Conservation (phyloP, 352 stramenopile genomes). For the Phytophthora agathidicida region DNA sequence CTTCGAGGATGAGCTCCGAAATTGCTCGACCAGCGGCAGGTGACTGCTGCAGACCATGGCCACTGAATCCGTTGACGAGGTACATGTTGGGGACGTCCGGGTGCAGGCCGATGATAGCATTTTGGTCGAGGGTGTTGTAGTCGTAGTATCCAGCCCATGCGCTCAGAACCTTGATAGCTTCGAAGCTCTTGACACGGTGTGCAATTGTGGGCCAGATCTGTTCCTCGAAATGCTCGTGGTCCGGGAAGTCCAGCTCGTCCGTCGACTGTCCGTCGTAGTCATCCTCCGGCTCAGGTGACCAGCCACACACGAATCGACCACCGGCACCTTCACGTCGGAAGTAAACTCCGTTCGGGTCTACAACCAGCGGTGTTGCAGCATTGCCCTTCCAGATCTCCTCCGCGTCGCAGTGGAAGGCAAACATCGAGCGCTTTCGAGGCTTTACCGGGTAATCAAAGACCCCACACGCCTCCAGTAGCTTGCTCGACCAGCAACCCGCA, state of each 20-base stretch:
- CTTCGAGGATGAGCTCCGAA: constrained; percentile 75
- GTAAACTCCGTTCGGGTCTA: constrained; percentile 82
- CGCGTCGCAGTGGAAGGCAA: constrained; percentile 78
- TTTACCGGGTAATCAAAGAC: constrained; percentile 79
- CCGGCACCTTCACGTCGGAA: constrained; percentile 75
- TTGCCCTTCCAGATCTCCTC: constrained; percentile 78
- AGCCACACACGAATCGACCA: constrained; percentile 77
- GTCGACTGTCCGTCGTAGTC: constrained; percentile 67
- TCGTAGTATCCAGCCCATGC: constrained; percentile 87
- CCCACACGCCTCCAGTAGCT: constrained; percentile 69
- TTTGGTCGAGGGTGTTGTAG: constrained; percentile 90
- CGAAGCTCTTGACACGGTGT: constrained; percentile 72
- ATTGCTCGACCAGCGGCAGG: constrained; percentile 77
- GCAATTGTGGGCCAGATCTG: constrained; percentile 86
- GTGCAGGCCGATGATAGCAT: constrained; percentile 83
- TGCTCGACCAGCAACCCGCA: constrained; percentile 71
- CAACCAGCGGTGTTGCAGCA: constrained; percentile 67
- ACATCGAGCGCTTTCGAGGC: constrained; percentile 79
- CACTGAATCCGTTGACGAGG: constrained; percentile 86
- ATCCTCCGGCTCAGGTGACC: constrained; percentile 60
- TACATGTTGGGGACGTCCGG: constrained; percentile 84
- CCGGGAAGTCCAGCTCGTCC: constrained; percentile 71
- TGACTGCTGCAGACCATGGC: constrained; percentile 82
- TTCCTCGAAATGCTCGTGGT: constrained; percentile 78
- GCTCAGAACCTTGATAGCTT: constrained; percentile 81